Base-by-base conservation (phyloP, 257 asterid genomes). In the Osmanthus fragrans region DNA sequence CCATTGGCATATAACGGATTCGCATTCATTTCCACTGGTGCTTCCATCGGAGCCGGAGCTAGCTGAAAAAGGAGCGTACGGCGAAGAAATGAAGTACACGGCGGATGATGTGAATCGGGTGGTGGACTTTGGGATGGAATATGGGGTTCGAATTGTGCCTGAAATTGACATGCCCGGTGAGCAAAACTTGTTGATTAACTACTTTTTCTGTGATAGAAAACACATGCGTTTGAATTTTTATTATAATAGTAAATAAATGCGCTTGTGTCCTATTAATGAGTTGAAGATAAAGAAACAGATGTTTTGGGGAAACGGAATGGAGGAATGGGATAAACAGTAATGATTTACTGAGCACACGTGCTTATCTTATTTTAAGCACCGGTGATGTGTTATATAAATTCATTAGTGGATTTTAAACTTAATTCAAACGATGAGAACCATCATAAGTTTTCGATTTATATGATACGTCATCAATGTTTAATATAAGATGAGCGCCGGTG, bases 111-210 rank as follows among this genome's bases (percentile, higher is more conserved):
- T 93, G 68, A 56, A 76, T 76, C 79, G 8, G 29, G 85, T 96
- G 73, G 96, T 93, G 56, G 86, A 90, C 65, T 93, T 79, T 60
- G 99, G 97, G 23, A n/a, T 92, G 91, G 89, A 92, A 71, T 69
- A 76, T 51, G 99, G 97, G 2, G 97, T 96, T 39, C 83, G 99
- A 60, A 94, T 96, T 30, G 32, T 96, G 74, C 98, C 99, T 10
- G 99, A 96, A 86, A 90, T 93, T 51, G 99, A 96, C 73, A 96
- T 93, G 99, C 98, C 99, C 7, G 98, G 99, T 96, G 18, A 80
- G 92, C 76, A 58, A 13, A 23, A 47, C 4, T 15, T 16, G n/a
- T 47, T 6, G n/a, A 47, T 47, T 16, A 30, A 18, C 18, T 29
- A 32, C 12, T 21, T 30, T 25, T 36, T 68, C 51, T 40, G 23